phyloP scores from a whole-genome alignment of 2,329 filamentous ascomycete genomes.

The Diaporthe sp. region DNA sequence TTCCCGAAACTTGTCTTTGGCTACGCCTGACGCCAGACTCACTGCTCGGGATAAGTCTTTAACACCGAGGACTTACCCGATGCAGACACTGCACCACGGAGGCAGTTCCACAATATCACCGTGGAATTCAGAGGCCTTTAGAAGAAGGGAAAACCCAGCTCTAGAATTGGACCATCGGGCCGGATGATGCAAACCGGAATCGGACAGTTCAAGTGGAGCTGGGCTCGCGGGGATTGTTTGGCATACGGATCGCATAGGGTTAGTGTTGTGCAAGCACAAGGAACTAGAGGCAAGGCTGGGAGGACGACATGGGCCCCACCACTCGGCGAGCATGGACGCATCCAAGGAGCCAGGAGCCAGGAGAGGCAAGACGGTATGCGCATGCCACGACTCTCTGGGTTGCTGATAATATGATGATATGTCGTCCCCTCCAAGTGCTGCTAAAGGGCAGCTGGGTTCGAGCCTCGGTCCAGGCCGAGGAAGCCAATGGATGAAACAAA shows the following conservation, averaged over 20 bases:
- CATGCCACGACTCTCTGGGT: not conserved
- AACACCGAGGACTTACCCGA: conserved; percentile 3
- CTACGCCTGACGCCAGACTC: not conserved
- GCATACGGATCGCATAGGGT: not conserved
- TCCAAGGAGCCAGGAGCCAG: not conserved
- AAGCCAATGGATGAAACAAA: not conserved
- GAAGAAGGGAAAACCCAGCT: not conserved
- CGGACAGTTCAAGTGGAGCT: not conserved
- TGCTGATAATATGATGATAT: not conserved
- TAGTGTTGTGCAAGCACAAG: not conserved
- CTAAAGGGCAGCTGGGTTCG: not conserved
- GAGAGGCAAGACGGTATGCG: too few relatives aligned
- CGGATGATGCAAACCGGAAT: not conserved
- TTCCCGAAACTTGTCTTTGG: not conserved
- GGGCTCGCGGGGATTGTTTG: not conserved
- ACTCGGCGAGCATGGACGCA: not conserved
- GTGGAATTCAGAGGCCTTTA: not conserved
- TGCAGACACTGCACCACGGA: not conserved
- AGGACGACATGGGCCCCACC: not conserved
- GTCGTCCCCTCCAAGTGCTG: not conserved
- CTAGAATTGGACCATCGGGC: not conserved
- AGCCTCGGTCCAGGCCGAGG: not conserved
- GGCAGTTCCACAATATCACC: not conserved
- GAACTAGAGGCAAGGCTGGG: not conserved
- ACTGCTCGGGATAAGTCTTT: not conserved